Evolutionary conservation across 2,329 filamentous ascomycete genomes (phyloP).

Genomic region (Aspergillus novofumigatus): DNA sequence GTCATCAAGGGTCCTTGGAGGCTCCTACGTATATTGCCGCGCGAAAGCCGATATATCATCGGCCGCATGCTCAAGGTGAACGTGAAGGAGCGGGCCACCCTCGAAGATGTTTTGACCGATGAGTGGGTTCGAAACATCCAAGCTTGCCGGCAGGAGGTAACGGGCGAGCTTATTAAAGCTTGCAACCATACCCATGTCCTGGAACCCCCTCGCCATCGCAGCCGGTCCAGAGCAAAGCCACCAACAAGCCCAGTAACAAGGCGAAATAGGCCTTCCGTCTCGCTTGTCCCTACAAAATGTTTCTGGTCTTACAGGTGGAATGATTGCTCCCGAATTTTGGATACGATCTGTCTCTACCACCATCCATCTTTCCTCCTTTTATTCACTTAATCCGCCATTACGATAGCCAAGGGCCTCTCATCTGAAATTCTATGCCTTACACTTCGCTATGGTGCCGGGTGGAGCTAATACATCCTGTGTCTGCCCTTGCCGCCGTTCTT

Average conservation of each 20-base stretch:
- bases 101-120: constrained; percentile 82
- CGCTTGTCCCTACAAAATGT: background rate
- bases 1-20: constrained; percentile 91
- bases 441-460: constrained; percentile 1
- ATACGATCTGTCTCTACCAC: constrained; percentile 4
- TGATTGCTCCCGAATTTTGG: constrained; percentile 3
- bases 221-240: constrained; percentile 35
- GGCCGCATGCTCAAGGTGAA: constrained; percentile 89
- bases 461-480: constrained; percentile 1
- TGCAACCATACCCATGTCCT: constrained; percentile 79
- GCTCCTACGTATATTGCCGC: constrained; percentile 76
- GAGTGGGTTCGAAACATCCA: constrained; percentile 83
- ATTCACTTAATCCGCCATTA: constrained; percentile 1
- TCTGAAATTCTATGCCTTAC: background rate
- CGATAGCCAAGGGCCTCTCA: constrained; percentile 6
- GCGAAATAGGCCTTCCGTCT: constrained; percentile 1
- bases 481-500: constrained; percentile 1
- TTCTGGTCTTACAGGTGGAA: constrained; percentile 1
- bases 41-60: constrained; percentile 86
- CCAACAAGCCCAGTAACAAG: constrained; percentile 14
- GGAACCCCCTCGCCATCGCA: constrained; percentile 56
- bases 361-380: constrained; percentile 5
- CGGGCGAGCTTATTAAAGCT: constrained; percentile 67
- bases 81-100: constrained; percentile 73
- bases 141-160: constrained; percentile 75